Conservation (phyloP, 257 asterid genomes). For the Perilla frutescens region DNA sequence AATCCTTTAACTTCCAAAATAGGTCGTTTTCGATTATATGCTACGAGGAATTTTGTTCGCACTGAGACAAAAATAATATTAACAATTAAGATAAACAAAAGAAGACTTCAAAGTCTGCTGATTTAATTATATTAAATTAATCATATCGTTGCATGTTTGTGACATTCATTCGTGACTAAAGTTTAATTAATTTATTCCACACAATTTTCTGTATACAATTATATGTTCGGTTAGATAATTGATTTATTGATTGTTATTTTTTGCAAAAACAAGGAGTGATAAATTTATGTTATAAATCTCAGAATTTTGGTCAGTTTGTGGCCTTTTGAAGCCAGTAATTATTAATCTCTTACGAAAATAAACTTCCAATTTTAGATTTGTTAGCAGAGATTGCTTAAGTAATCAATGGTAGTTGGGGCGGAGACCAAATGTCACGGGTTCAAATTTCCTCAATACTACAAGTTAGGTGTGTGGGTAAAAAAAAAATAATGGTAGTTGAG, state of each 20-base stretch:
- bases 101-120: background rate
- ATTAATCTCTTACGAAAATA: background rate
- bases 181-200: no score
- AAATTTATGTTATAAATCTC: no score
- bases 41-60: slow-evolving; percentile 13
- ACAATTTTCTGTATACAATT: no score
- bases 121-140: background rate
- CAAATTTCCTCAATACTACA: no score
- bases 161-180: background rate
- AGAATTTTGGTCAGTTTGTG: no score
- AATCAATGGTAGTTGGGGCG: background rate
- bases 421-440: no score
- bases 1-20: slow-evolving; percentile 16
- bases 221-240: no score
- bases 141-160: background rate
- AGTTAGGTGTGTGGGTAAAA: no score
- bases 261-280: no score
- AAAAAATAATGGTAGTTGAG: background rate
- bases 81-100: background rate
- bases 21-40: slow-evolving; percentile 20
- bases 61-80: background rate
- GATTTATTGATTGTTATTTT: no score
- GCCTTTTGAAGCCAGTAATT: no score
- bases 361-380: background rate
- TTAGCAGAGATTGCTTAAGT: background rate